These are phyloP conservation scores for Calonectria leucothoes DNA, from an alignment of 2,329 filamentous ascomycete species.

Conservation along the genomic window DNA sequence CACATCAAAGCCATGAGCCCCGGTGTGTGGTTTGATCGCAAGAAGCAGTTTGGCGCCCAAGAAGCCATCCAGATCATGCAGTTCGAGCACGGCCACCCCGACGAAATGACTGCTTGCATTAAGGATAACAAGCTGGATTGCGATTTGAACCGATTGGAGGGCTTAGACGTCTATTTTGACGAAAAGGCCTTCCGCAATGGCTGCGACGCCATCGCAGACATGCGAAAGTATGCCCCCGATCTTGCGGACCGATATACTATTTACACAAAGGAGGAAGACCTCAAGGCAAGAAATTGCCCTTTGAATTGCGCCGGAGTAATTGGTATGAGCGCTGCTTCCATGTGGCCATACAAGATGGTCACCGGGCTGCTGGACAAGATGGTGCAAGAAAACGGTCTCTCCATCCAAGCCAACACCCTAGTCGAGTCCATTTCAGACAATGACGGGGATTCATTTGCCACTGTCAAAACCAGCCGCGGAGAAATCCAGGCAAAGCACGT, in stretches of 20 bases:
- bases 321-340: conserved; percentile 16
- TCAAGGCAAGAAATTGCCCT: conserved; percentile 13
- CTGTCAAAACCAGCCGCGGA: conserved; percentile 11
- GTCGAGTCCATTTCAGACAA: conserved; percentile 1
- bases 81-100: conserved; percentile 21
- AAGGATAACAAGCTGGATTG: conserved; percentile 5
- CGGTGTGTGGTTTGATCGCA: conserved; percentile 21
- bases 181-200: conserved; percentile 18
- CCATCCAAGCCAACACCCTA: conserved; percentile 10
- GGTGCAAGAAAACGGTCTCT: conserved; percentile 14
- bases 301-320: conserved; percentile 12
- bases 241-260: conserved; percentile 1
- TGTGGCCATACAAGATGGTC: conserved; percentile 28
- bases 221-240: not conserved
- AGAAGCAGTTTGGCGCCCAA: conserved; percentile 13
- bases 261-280: conserved; percentile 4
- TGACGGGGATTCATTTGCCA: not conserved
- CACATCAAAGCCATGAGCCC: conserved; percentile 25
- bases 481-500: conserved; percentile 11
- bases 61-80: conserved; percentile 23
- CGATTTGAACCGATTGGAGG: conserved; percentile 12
- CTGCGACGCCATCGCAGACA: conserved; percentile 10
- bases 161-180: conserved; percentile 17
- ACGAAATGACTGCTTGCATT: conserved; percentile 19
- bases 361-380: conserved; percentile 7